phyloP scores from a whole-genome alignment of 768 basidiomycete genomes.

The Termitomyces sp. region DNA sequence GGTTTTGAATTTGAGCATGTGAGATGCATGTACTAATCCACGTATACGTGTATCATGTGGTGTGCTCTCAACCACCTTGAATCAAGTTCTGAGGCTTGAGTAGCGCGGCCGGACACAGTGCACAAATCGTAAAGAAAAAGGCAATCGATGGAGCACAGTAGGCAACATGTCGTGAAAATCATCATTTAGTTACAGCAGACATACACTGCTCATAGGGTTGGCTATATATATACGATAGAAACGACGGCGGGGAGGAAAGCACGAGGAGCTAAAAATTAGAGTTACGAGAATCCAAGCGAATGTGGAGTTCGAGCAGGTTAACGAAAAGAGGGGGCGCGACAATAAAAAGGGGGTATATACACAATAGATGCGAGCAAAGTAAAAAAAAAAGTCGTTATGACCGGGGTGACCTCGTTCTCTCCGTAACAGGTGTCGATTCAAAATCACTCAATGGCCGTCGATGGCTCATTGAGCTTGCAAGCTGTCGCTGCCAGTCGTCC shows the following conservation, averaged over 20 bases:
- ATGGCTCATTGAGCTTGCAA: constrained; percentile 75
- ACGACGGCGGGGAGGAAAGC: constrained; percentile 26
- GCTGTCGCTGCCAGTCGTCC: constrained; percentile 84
- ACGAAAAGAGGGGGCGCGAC: constrained; percentile 21
- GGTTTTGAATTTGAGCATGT: no score
- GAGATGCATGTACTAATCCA: no score
- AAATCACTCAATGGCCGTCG: constrained; percentile 73
- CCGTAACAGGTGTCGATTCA: constrained; percentile 55
- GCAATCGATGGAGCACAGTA: no score
- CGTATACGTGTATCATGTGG: no score
- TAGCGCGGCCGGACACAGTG: no score
- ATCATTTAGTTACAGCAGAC: constrained; percentile 25
- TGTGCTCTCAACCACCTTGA: no score
- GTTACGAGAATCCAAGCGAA: constrained; percentile 55
- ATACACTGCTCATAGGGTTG: constrained; percentile 29
- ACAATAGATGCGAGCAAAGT: constrained; percentile 38
- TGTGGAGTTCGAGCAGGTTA: constrained; percentile 35
- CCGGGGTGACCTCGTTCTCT: constrained; percentile 60
- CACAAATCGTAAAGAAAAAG: no score
- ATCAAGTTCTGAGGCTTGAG: no score
- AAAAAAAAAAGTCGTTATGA: constrained; percentile 36
- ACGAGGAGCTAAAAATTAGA: constrained; percentile 28
- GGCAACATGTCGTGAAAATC: constrained; percentile 8
- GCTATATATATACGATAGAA: constrained; percentile 32
- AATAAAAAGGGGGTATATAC: constrained; percentile 46